Base-by-base conservation (phyloP, 1,139 yeast species). In the Geotrichum aggregatum region DNA sequence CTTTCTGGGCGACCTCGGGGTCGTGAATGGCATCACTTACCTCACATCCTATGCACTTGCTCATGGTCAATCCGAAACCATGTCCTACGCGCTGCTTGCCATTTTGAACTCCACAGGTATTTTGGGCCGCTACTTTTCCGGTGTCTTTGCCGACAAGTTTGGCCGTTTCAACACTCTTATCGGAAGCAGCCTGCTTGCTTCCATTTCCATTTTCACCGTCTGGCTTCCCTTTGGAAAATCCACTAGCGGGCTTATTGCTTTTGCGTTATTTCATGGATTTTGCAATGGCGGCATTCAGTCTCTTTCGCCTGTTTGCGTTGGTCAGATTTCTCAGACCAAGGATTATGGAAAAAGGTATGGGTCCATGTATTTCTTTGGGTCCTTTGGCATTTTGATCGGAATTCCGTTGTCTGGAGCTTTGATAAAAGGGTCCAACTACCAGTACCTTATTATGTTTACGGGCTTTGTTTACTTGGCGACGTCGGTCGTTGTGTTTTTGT, bases 111-210 rank as follows among this genome's bases (percentile, higher is more conserved):
- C 81, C 0, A 70, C 78, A 1, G 87, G 87, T 4, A 72, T 81
- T 14, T 58, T 76, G 2, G 88, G 87, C 1, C 68, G 88, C 55
- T 75, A 75, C 52, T 59, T 80, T 5, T 83, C 87, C 0, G 82
- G 83, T 0, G 65, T 71, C 30, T 58, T 76, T 8, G 75, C 82
- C 0, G 84, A 84, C 54, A 78, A 71, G 54, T 56, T 76, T 34
- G 89, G 89, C 0, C 71, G 78, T 35, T 82, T 77, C 64, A 83
- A 82, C 59, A 71, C 82, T 18, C 76, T 77, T 61, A 66, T 76
- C 30, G 52, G 64, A 19, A 69, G 78, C 68, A 64, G 77, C 56
- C 19, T 66, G n/a, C 58, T 74, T 42, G 67, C 78, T 35, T 72
- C 75, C 0, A 22, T 80, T 31, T 59, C 69, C 22, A 56, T 63